Conservation (phyloP, 2,329 filamentous ascomycete species). For the Albifimbria verrucaria region DNA sequence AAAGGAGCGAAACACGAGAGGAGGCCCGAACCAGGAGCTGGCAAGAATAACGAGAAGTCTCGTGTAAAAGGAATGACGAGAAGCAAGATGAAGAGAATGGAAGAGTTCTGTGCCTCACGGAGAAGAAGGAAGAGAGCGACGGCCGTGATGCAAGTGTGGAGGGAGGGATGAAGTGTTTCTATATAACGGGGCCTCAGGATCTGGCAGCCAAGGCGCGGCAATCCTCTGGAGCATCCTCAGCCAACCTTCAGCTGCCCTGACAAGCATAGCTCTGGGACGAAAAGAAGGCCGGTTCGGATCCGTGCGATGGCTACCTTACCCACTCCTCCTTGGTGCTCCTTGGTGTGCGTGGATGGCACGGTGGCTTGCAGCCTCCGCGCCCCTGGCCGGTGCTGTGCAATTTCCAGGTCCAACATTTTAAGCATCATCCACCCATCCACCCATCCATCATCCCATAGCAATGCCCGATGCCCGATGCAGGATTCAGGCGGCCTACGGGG, state of each 20-base stretch:
- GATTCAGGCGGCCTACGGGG: no score
- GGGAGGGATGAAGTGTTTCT: no score
- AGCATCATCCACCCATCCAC: not conserved
- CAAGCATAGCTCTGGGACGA: not conserved
- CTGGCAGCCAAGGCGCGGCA: not conserved
- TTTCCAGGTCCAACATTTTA: not conserved
- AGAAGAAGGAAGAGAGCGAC: not conserved
- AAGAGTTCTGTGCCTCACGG: not conserved
- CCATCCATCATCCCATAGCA: not conserved
- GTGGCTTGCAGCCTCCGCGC: not conserved
- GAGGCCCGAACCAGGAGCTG: not conserved
- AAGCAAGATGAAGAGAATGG: not conserved
- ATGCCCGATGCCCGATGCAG: no score
- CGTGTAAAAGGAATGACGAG: conserved; percentile 1
- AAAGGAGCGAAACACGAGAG: not conserved
- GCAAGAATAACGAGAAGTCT: not conserved
- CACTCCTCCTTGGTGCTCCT: no score
- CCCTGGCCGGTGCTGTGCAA: not conserved
- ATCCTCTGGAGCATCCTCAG: not conserved
- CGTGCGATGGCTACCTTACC: no score
- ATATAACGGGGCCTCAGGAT: not conserved
- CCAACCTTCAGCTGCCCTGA: not conserved
- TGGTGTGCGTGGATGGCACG: not conserved
- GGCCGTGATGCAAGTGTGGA: no score
- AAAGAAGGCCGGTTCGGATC: not conserved